phyloP scores from a whole-genome alignment of 129 eudicot genomes.

The Helianthus annuus region HanXRQr2.0-SUNRISE NC_035441.2:158957519-158958018 shows the following conservation, averaged over 20 bases:
- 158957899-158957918: no score
- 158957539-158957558: slow-evolving; percentile 95
- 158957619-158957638: slow-evolving; percentile 14
- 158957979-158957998: no score
- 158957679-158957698: neutral
- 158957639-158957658: no score
- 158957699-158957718: neutral
- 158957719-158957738: slow-evolving; percentile 2
- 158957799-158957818: neutral
- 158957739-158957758: neutral
- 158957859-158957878: no score
- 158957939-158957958: no score
- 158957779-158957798: neutral
- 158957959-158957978: no score
- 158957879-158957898: no score
- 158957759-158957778: neutral
- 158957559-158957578: slow-evolving; percentile 92
- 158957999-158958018: no score
- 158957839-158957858: no score
- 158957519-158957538: slow-evolving; percentile 65
- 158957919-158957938: no score
- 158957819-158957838: neutral
- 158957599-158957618: slow-evolving; percentile 88
- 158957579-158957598: slow-evolving; percentile 87
- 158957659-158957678: no score